These are phyloP conservation scores for Meripilus lineatus DNA, from an alignment of 1,284 basidiomycete species.

Conservation along the genomic window DNA sequence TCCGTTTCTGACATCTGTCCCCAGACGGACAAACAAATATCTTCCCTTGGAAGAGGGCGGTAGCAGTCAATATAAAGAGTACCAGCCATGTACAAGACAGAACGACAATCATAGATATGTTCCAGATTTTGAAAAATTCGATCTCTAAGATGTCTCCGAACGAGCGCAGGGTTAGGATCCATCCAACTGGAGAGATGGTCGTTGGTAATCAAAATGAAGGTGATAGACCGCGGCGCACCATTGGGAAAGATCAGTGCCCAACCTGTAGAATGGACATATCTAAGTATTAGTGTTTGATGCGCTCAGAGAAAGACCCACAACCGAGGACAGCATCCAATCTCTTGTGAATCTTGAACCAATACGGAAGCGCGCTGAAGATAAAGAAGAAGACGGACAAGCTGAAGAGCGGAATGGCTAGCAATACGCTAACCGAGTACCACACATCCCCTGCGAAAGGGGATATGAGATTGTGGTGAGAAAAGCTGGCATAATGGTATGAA, in stretches of 20 bases:
- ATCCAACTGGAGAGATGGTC: conserved; percentile 31
- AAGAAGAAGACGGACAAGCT: conserved; percentile 45
- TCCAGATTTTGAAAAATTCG: conserved; percentile 33
- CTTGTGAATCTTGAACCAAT: conserved; percentile 46
- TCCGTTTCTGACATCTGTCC: too few species aligned
- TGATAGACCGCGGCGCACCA: conserved; percentile 20
- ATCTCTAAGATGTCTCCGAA: conserved; percentile 39
- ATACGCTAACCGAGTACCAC: conserved; percentile 39
- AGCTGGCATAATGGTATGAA: conserved; percentile 7
- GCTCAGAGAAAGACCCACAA: too few species aligned
- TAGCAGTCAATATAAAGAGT: conserved; percentile 35
- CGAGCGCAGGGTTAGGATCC: conserved; percentile 38
- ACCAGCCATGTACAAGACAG: conserved; percentile 38
- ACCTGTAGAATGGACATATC: conserved; percentile 26
- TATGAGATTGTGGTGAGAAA: conserved; percentile 7
- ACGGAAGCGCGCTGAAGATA: conserved; percentile 40
- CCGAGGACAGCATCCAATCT: conserved; percentile 40
- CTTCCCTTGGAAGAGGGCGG: conserved; percentile 38
- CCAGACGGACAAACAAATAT: conserved; percentile 39
- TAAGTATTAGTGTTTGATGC: too few species aligned
- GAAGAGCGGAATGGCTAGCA: conserved; percentile 35
- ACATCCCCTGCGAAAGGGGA: conserved; percentile 27
- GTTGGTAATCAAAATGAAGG: neutral
- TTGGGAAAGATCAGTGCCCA: conserved; percentile 48
- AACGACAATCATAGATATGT: conserved; percentile 33